Evolutionary conservation across 1,284 basidiomycete species (phyloP).

Genomic region (Nidula niveotomentosa): DNA sequence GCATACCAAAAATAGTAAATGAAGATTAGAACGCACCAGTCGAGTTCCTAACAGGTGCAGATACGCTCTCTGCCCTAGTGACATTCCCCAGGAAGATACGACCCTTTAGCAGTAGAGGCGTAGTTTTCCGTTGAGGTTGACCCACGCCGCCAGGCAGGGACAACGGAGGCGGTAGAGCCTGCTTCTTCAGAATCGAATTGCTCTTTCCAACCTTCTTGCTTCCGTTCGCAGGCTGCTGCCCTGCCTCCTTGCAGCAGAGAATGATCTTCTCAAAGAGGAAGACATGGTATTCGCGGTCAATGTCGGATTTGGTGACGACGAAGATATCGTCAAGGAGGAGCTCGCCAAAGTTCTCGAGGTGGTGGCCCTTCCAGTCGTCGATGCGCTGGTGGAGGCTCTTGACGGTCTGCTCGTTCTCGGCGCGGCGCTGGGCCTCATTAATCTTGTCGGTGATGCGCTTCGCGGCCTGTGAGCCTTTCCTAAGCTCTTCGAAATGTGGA

Average conservation of each 20-base stretch:
- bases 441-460: conserved; percentile 95
- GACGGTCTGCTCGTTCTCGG: conserved; percentile 87
- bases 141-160: conserved; percentile 45
- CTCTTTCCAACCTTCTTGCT: conserved; percentile 68
- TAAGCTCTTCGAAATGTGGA: conserved; percentile 79
- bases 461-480: conserved; percentile 81
- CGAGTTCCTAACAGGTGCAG: conserved; percentile 53
- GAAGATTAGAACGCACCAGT: conserved; percentile 46
- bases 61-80: conserved; percentile 59
- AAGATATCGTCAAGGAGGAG: conserved; percentile 95
- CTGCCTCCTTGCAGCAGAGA: conserved; percentile 93
- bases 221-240: conserved; percentile 47
- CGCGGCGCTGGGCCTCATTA: conserved; percentile 91
- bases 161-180: conserved; percentile 42
- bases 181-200: conserved; percentile 79
- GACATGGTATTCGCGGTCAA: conserved; percentile 97
- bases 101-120: conserved; percentile 90
- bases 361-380: conserved; percentile 99
- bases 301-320: conserved; percentile 94
- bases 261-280: conserved; percentile 99
- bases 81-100: conserved; percentile 98
- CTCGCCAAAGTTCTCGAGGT: conserved; percentile 90
- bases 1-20: no score
- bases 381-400: conserved; percentile 89
- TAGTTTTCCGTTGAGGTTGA: conserved; percentile 70